Percentiles rank a stretch among this genome's conserved stretches.
phyloP scores from a whole-genome alignment of 2,329 filamentous ascomycete genomes.

The Anthostomella pinea region DNA sequence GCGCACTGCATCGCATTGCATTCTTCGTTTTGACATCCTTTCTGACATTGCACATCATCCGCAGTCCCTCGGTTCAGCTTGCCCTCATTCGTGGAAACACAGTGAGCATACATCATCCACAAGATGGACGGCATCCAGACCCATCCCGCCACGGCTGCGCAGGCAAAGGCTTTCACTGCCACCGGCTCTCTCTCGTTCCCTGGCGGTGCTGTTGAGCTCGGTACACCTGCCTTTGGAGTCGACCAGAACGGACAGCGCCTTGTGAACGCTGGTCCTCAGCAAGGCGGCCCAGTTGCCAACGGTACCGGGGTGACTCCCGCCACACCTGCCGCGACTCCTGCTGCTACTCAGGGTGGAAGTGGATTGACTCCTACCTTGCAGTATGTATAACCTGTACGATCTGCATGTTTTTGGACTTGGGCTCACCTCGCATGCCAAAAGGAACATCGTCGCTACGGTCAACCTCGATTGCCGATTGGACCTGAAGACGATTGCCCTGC shows the following conservation, averaged over 20 bases:
- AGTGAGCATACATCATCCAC: constrained; percentile 10
- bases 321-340: constrained; percentile 90
- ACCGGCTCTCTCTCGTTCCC: constrained; percentile 91
- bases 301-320: constrained; percentile 81
- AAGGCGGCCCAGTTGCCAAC: constrained; percentile 56
- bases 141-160: constrained; percentile 84
- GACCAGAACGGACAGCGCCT: constrained; percentile 52
- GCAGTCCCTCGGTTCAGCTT: constrained; percentile 1
- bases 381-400: constrained; percentile 69
- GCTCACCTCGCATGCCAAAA: constrained; percentile 58
- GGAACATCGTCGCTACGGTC: constrained; percentile 98
- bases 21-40: constrained; percentile 2
- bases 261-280: constrained; percentile 51
- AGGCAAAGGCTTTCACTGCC: constrained; percentile 94
- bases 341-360: constrained; percentile 76
- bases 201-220: constrained; percentile 75
- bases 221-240: constrained; percentile 76
- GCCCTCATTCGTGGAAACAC: constrained; percentile 12
- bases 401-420: constrained; percentile 37
- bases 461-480: constrained; percentile 97
- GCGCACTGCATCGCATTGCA: too few relatives aligned
- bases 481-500: constrained; percentile 96
- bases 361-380: constrained; percentile 91
- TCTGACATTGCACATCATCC: constrained; percentile 8
- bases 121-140: constrained; percentile 40